A percentile compares a stretch with the other conserved stretches of the same genome.
Conservation (phyloP, 2,329 filamentous ascomycete species). For the Xylariaceae sp. region DNA sequence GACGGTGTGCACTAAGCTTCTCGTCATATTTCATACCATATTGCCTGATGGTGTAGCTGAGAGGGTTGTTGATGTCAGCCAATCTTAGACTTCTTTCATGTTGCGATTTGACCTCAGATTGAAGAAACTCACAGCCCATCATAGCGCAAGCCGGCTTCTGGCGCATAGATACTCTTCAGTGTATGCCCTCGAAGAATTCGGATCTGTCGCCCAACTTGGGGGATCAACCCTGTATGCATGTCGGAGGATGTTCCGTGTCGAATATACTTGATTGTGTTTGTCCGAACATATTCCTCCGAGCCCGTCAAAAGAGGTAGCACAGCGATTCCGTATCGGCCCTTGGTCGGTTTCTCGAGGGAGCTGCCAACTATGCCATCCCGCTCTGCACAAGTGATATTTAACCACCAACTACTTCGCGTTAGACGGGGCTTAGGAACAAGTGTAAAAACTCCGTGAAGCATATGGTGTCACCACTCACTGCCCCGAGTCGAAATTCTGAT, state of each 20-base stretch:
- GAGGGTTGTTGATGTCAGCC: background rate
- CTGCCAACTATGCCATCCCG: conserved; percentile 53
- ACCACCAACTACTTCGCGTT: conserved; percentile 50
- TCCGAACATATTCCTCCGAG: conserved; percentile 42
- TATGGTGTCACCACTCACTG: conserved; percentile 39
- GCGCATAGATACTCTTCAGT: conserved; percentile 51
- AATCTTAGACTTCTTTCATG: too few species aligned
- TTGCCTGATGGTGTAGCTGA: conserved; percentile 48
- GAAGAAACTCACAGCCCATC: conserved; percentile 51
- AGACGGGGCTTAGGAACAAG: background rate
- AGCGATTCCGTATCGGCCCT: conserved; percentile 43
- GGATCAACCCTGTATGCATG: conserved; percentile 49
- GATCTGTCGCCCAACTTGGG: conserved; percentile 47
- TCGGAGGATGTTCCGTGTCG: conserved; percentile 42
- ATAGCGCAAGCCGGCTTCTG: conserved; percentile 52
- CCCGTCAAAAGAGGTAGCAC: conserved; percentile 53
- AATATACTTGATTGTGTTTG: conserved; percentile 41
- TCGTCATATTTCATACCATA: conserved; percentile 45
- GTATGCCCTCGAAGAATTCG: conserved; percentile 52
- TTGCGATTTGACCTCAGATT: too few species aligned
- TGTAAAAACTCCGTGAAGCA: background rate
- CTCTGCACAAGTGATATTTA: conserved; percentile 54
- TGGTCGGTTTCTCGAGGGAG: conserved; percentile 44
- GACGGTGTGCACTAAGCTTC: conserved; percentile 39
- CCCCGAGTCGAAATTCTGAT: conserved; percentile 45